phyloP scores from a whole-genome alignment of 768 basidiomycete genomes.

The Termitomyces sp. region DNA sequence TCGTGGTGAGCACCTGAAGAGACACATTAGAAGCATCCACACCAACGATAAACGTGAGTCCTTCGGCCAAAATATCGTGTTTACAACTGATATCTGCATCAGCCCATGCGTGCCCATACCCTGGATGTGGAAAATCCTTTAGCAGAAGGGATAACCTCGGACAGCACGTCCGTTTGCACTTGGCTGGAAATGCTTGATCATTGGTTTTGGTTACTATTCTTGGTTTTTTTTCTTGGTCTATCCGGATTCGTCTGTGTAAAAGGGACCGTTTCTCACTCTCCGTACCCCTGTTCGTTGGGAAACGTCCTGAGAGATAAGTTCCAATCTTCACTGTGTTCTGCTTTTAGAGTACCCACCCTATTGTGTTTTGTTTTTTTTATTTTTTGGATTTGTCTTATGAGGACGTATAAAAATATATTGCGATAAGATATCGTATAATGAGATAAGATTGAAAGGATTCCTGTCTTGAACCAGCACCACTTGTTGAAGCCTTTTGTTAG shows the following conservation, averaged over 20 bases:
- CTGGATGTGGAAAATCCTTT: conserved; percentile 65
- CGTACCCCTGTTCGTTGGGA: not conserved
- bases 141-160: conserved; percentile 73
- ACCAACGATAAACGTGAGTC: conserved; percentile 88
- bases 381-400: no score
- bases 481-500: no score
- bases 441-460: not conserved
- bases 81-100: conserved; percentile 10
- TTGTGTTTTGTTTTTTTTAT: not conserved
- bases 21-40: conserved; percentile 85
- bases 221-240: not conserved
- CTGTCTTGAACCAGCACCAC: no score
- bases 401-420: no score
- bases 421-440: not conserved
- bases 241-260: not conserved
- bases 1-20: conserved; percentile 84
- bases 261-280: not conserved
- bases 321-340: not conserved
- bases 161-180: conserved; percentile 68
- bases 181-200: conserved; percentile 17
- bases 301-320: not conserved
- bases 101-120: conserved; percentile 59
- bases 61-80: conserved; percentile 1
- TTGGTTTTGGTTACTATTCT: not conserved
- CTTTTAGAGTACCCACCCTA: not conserved